Conservation (phyloP, 306 rosid species). For the Citrullus mucosospermus region DNA sequence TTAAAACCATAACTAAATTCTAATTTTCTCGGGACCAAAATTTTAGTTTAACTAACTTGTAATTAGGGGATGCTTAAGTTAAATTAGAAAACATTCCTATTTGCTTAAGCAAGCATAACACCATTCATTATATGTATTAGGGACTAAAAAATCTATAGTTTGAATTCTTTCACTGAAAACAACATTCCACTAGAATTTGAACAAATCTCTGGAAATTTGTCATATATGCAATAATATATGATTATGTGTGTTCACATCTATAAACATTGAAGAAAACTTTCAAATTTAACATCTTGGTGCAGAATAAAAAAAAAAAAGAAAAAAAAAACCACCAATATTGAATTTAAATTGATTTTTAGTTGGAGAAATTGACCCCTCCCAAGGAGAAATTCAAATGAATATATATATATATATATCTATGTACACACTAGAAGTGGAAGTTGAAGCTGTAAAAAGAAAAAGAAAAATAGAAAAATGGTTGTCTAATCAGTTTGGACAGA, state of each 20-base stretch:
- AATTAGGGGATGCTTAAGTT: background rate
- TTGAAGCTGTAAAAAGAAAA: too few species aligned
- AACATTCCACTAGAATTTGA: background rate
- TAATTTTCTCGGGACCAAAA: too few species aligned
- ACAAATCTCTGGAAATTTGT: background rate
- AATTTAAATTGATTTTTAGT: background rate
- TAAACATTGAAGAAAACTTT: background rate
- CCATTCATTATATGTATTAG: too few species aligned
- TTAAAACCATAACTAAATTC: too few species aligned
- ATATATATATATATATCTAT: too few species aligned
- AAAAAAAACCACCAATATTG: background rate
- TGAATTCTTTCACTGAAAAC: too few species aligned
- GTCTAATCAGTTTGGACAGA: too few species aligned
- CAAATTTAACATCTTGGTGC: background rate
- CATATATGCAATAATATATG: background rate
- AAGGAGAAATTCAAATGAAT: background rate
- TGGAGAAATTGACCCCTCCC: background rate
- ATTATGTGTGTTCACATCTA: background rate
- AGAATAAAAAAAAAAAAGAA: background rate
- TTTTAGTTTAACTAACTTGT: too few species aligned
- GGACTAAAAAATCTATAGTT: too few species aligned
- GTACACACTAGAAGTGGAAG: too few species aligned
- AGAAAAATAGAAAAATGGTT: too few species aligned
- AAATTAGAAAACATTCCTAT: background rate
- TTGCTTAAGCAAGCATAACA: too few species aligned